Evolutionary conservation across 1,284 basidiomycete genomes (phyloP).

Genomic region (Puccinia novopanici): DNA sequence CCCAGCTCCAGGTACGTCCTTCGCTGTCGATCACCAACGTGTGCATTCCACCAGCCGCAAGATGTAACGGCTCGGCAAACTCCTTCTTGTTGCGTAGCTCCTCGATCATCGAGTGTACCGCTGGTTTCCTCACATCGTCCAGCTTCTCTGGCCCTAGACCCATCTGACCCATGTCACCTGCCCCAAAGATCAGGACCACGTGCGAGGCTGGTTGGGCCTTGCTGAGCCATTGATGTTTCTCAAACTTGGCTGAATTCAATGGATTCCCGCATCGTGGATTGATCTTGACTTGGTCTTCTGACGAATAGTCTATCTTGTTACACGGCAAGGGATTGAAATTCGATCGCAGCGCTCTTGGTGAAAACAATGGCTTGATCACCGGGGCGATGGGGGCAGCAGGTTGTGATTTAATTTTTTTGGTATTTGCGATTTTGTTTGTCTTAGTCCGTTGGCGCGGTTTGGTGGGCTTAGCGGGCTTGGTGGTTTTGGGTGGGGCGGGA

Average conservation of each 20-base stretch:
- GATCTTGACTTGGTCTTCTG: neutral
- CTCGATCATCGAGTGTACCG: conserved; percentile 32
- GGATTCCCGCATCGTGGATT: conserved; percentile 40
- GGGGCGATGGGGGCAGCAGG: neutral
- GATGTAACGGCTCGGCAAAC: neutral
- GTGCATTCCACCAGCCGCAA: conserved; percentile 77
- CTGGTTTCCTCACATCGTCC: conserved; percentile 40
- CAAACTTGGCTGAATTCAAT: conserved; percentile 34
- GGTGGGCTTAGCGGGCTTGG: neutral
- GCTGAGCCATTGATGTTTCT: conserved; percentile 14
- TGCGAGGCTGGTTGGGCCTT: neutral
- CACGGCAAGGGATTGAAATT: conserved; percentile 44
- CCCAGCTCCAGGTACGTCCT: conserved; percentile 69
- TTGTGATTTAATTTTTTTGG: neutral
- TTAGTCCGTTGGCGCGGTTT: neutral
- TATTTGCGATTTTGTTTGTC: neutral
- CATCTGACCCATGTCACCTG: conserved; percentile 50
- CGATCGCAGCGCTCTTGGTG: conserved; percentile 38
- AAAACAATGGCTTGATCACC: too few species aligned
- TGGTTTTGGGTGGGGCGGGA: neutral
- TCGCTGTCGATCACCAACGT: conserved; percentile 78
- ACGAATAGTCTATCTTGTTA: conserved; percentile 10
- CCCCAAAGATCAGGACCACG: conserved; percentile 32
- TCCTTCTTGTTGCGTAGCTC: conserved; percentile 4
- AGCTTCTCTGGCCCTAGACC: conserved; percentile 34